A percentile compares a stretch with the other conserved stretches of the same genome.
These are phyloP conservation scores for Phallus indusiatus DNA, from an alignment of 768 basidiomycete genomes.

Conservation along the genomic window DNA sequence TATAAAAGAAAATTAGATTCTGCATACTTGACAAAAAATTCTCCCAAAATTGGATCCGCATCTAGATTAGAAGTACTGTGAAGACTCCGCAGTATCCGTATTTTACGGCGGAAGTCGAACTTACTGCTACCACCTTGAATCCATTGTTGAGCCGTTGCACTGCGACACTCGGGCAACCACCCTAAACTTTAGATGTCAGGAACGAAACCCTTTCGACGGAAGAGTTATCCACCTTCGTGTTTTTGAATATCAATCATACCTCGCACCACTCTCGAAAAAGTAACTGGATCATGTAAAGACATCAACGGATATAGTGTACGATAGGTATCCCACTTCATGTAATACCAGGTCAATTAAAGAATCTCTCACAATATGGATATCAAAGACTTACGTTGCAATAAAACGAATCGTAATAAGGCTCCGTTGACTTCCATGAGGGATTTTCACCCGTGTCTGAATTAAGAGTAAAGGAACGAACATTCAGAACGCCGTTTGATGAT, in stretches of 20 bases:
- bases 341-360: not conserved
- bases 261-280: slow-evolving; percentile 49
- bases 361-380: not conserved
- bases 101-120: not conserved
- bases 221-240: slow-evolving; percentile 40
- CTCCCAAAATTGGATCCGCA: slow-evolving; percentile 52
- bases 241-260: slow-evolving; percentile 61
- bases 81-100: not conserved
- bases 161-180: slow-evolving; percentile 60
- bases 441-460: slow-evolving; percentile 52
- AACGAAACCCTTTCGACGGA: not conserved
- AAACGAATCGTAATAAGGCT: slow-evolving; percentile 59
- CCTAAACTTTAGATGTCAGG: slow-evolving; percentile 25
- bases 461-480: not conserved
- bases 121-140: slow-evolving; percentile 20
- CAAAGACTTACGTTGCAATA: slow-evolving; percentile 52
- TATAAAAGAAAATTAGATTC: not conserved
- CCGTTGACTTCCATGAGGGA: slow-evolving; percentile 50
- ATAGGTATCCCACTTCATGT: slow-evolving; percentile 54
- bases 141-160: slow-evolving; percentile 40
- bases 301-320: slow-evolving; percentile 53
- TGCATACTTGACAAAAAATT: slow-evolving; percentile 54
- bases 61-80: not conserved
- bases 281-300: slow-evolving; percentile 53
- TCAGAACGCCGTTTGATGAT: not conserved